A percentile compares a stretch with the other conserved stretches of the same genome.
phyloP scores from a whole-genome alignment of 2,329 filamentous ascomycete species.

The Ploettnerulaceae sp. region DNA sequence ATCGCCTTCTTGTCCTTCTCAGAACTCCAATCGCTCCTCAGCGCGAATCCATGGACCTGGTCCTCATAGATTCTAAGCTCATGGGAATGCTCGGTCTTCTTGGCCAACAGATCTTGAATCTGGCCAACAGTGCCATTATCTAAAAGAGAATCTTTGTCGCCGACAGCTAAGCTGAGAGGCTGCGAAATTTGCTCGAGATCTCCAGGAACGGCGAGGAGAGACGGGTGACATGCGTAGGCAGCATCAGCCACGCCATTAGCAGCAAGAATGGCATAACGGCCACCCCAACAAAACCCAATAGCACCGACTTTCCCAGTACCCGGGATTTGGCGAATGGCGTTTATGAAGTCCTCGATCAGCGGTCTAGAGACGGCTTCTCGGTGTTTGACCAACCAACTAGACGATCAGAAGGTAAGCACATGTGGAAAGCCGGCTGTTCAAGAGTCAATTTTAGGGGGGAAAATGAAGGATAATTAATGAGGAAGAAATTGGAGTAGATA shows the following conservation, averaged over 20 bases:
- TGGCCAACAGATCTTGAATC: constrained; percentile 38
- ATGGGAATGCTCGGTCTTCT: constrained; percentile 36
- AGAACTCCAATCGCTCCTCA: constrained; percentile 39
- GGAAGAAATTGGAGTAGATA: too few relatives aligned
- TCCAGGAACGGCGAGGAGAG: constrained; percentile 38
- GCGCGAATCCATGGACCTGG: constrained; percentile 42
- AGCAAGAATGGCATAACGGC: constrained; percentile 46
- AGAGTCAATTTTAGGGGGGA: too few relatives aligned
- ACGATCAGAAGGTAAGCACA: too few relatives aligned
- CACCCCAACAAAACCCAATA: constrained; percentile 57
- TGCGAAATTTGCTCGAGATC: constrained; percentile 39
- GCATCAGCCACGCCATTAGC: constrained; percentile 37
- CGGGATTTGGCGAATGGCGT: constrained; percentile 35
- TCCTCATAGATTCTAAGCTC: constrained; percentile 41
- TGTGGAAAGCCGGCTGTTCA: too few relatives aligned
- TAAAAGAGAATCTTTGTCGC: constrained; percentile 40
- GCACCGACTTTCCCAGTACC: constrained; percentile 44
- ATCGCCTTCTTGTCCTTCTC: constrained; percentile 44
- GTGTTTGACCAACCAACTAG: constrained; percentile 41
- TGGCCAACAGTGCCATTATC: constrained; percentile 36
- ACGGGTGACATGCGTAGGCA: constrained; percentile 39
- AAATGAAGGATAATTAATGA: too few relatives aligned
- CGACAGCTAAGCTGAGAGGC: constrained; percentile 39
- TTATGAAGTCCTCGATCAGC: constrained; percentile 41
- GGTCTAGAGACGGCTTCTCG: constrained; percentile 40